Evolutionary conservation across 2,329 filamentous ascomycete species (phyloP).

Genomic region (Penicillium sp.): DNA sequence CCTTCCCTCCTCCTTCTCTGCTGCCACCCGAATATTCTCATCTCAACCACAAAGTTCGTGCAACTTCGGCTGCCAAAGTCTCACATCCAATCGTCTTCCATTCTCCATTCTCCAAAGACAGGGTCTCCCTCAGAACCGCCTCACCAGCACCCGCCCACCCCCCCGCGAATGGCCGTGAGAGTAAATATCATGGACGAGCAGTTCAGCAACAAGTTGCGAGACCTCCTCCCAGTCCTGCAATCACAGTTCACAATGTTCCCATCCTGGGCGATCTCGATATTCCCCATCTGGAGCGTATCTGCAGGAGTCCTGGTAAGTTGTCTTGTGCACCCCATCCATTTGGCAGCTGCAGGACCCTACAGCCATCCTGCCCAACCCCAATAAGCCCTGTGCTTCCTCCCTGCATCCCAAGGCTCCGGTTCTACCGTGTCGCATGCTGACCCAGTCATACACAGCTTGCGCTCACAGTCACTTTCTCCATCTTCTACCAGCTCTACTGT

Average conservation of each 20-base stretch:
- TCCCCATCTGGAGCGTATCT: slow-evolving; percentile 19
- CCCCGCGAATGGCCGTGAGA: slow-evolving; percentile 1
- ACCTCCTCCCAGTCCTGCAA: background rate
- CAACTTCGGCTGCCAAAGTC: slow-evolving; percentile 1
- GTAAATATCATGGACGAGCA: slow-evolving; percentile 18
- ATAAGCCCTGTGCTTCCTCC: background rate
- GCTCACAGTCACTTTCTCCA: background rate
- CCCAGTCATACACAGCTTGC: slow-evolving; percentile 1
- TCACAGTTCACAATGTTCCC: slow-evolving; percentile 13
- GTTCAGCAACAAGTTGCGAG: slow-evolving; percentile 4
- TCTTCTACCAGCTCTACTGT: slow-evolving; percentile 25
- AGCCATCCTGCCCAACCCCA: slow-evolving; percentile 1
- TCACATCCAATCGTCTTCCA: background rate
- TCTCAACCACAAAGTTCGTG: background rate
- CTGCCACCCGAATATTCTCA: background rate
- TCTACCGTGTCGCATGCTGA: slow-evolving; percentile 5
- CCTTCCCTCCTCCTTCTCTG: background rate
- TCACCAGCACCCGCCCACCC: background rate
- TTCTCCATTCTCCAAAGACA: background rate
- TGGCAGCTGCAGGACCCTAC: slow-evolving; percentile 19
- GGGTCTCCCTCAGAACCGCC: background rate
- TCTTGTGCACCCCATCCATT: slow-evolving; percentile 15
- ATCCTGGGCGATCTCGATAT: slow-evolving; percentile 7
- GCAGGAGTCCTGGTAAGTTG: slow-evolving; percentile 27
- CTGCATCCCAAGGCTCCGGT: background rate